Conservation (phyloP, 108 stramenopile genomes). For the Aurantiochytrium sp. region DNA sequence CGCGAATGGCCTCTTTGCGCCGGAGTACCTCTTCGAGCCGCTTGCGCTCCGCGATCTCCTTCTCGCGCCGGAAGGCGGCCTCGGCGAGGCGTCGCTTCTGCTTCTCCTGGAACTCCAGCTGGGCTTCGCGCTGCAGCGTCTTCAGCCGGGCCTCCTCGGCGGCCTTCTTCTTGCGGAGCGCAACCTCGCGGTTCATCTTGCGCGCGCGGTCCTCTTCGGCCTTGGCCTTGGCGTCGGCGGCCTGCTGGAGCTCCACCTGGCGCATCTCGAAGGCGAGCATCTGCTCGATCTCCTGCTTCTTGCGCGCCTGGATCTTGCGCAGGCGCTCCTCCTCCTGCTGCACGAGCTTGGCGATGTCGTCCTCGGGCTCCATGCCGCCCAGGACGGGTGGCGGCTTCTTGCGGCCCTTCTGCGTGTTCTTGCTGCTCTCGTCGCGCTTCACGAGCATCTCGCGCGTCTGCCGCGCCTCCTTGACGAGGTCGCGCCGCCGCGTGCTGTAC, state of each 20-base stretch:
- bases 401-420: neutral
- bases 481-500: conserved; percentile 62
- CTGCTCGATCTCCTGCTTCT: conserved; percentile 65
- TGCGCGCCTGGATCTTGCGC: conserved; percentile 57
- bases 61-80: conserved; percentile 44
- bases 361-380: conserved; percentile 35
- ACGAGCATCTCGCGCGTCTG: conserved; percentile 50
- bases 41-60: conserved; percentile 30
- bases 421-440: conserved; percentile 31
- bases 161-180: conserved; percentile 37
- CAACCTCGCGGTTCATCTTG: conserved; percentile 40
- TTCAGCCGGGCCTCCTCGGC: conserved; percentile 46
- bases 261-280: conserved; percentile 58
- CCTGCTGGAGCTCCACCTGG: conserved; percentile 38
- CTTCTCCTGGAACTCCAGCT: conserved; percentile 50
- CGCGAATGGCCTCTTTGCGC: conserved; percentile 33
- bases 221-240: conserved; percentile 35
- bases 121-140: conserved; percentile 41
- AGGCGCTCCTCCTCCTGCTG: conserved; percentile 57
- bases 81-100: conserved; percentile 4
- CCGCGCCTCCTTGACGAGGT: conserved; percentile 60
- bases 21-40: conserved; percentile 32
- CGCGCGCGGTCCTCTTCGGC: conserved; percentile 39
- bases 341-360: conserved; percentile 50
- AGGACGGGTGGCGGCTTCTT: conserved; percentile 42